Percentiles rank a stretch among this genome's conserved stretches.
phyloP scores from a whole-genome alignment of 192 early-diverging fungal species.

The Fimicolochytrium jonesii region DNA sequence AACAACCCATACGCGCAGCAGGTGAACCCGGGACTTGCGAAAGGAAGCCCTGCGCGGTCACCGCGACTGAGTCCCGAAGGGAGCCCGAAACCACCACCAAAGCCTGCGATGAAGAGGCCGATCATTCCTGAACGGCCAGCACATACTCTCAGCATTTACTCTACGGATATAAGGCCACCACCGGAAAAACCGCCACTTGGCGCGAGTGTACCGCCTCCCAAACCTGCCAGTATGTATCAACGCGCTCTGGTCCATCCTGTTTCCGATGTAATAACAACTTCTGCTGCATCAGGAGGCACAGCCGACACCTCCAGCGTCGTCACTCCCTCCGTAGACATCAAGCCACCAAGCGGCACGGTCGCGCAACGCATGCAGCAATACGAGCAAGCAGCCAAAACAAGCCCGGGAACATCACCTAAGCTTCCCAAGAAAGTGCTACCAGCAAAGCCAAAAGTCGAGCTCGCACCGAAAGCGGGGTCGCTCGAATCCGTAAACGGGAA shows the following conservation, averaged over 20 bases:
- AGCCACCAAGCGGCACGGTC: conserved; percentile 21
- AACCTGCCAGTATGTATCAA: conserved; percentile 26
- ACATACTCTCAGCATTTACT: conserved; percentile 54
- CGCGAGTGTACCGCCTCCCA: conserved; percentile 16
- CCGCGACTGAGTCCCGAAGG: conserved; percentile 9
- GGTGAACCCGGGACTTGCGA: conserved; percentile 8
- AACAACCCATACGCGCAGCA: conserved; percentile 31
- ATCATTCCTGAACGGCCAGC: conserved; percentile 48
- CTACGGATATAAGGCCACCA: conserved; percentile 48
- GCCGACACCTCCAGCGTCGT: conserved; percentile 5
- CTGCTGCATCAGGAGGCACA: not conserved
- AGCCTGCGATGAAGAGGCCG: conserved; percentile 28
- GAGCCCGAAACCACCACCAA: conserved; percentile 16
- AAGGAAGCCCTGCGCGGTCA: not conserved
- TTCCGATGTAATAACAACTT: not conserved
- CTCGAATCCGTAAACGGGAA: not conserved
- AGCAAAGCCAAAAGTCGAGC: conserved; percentile 22
- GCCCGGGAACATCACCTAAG: conserved; percentile 19
- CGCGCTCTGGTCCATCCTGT: not conserved
- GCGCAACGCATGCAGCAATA: conserved; percentile 38
- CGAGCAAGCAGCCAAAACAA: conserved; percentile 20
- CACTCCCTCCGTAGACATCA: conserved; percentile 2
- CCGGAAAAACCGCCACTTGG: conserved; percentile 3
- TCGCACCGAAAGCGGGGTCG: not conserved
- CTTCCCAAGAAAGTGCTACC: conserved; percentile 23